Percentiles rank a stretch among this genome's conserved stretches.
Evolutionary conservation across 306 rosid species (phyloP).

Genomic region (Heteromeles arbutifolia): DNA sequence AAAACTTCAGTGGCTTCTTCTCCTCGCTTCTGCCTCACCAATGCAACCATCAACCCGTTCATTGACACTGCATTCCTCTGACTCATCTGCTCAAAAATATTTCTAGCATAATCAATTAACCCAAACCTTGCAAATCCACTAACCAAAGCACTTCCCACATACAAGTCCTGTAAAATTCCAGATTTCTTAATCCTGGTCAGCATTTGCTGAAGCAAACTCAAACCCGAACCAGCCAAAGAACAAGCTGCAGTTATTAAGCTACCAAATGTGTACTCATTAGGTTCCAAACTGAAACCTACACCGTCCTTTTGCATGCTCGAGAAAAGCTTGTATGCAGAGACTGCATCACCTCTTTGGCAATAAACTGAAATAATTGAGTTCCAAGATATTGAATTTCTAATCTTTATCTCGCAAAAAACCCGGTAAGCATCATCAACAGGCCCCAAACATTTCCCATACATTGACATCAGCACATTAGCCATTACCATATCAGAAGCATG

Average conservation of each 20-base stretch:
- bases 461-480: constrained; percentile 66
- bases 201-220: constrained; percentile 58
- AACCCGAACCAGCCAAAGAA: constrained; percentile 38
- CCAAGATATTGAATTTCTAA: constrained; percentile 61
- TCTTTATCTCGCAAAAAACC: constrained; percentile 46
- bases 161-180: constrained; percentile 54
- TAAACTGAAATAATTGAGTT: constrained; percentile 77
- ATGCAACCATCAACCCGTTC: constrained; percentile 87
- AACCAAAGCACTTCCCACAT: constrained; percentile 83
- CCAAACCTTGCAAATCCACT: constrained; percentile 75
- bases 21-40: constrained; percentile 70
- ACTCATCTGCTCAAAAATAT: constrained; percentile 59
- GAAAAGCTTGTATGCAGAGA: constrained; percentile 54
- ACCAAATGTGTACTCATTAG: constrained; percentile 75
- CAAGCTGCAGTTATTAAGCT: constrained; percentile 65
- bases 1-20: constrained; percentile 73
- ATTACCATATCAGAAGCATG: constrained; percentile 44
- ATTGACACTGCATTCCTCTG: constrained; percentile 66
- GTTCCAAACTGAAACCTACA: constrained; percentile 28
- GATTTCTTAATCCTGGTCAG: constrained; percentile 52
- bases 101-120: constrained; percentile 40
- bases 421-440: constrained; percentile 47
- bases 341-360: constrained; percentile 57
- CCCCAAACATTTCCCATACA: constrained; percentile 61
- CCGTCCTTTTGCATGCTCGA: constrained; percentile 53